Base-by-base conservation (phyloP, 345 rosid genomes). In the Citropsis articulata region DNA sequence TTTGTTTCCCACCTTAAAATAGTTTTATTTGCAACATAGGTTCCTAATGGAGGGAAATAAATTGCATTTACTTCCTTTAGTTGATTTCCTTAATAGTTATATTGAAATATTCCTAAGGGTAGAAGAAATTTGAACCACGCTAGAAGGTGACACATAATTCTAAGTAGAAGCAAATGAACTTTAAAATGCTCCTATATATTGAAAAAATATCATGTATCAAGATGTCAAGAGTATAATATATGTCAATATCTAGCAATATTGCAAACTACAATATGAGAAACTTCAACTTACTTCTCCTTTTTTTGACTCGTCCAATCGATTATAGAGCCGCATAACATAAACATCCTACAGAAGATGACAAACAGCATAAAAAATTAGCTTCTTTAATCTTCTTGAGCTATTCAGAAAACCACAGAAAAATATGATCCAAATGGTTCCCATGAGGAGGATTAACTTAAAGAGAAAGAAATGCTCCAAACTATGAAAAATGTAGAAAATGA, bases 241-340 rank as follows among this genome's bases (percentile, higher is more conserved):
- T 24, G 16, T 31, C n/a, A 71, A 4, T 28, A 35, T 27, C 53
- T 25, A 50, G 50, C 8, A 40, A 59, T 10, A 78, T 65, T 71
- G 59, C 13, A 45, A 28, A 48, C 24, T 45, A 22, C 55, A 81
- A 42, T 25, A 75, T 10, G 16, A 18, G 75, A 73, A 73, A 78
- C 66, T 35, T 71, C 69, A 81, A 88, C 95, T 89, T 84, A 95
- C 98, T 87, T 95, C 94, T 86, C 98, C 99, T 71, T 94, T 96
- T 85, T 86, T 92, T 24, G 92, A 60, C 84, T 94, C 97, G 69
- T 94, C 98, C 88, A 92, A 82, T 78, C 95, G 87, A 62, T 80
- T 94, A 79, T 86, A 92, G 83, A 96, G 89, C 77, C 90, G 89
- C 75, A 94, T 69, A 73, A 88, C 91, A 69, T 94, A 94, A 57